Evolutionary conservation across 192 early-diverging fungal genomes (phyloP), one percentile per base, ranked within the genome.

Genomic region (Physocladia obscura): DNA sequence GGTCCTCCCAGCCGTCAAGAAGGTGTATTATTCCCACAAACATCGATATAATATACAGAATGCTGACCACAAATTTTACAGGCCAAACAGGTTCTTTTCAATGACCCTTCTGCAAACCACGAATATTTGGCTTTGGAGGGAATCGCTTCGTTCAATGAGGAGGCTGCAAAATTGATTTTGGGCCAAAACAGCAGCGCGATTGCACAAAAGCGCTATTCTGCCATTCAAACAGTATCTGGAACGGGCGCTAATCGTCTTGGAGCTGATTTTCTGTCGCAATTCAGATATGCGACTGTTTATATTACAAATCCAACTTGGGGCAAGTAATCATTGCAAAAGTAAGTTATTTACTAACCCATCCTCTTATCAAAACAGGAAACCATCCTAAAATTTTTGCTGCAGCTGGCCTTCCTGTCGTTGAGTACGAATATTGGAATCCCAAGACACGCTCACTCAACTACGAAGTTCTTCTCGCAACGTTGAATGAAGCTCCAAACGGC

Each of bases 281-380:
- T 90, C 76, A 39, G 13, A 30, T 90, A 88, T 67, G 86, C 85
- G 27, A 82, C 84, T 8, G 84, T 92, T 48, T 93, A 92, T 59
- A 88, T 98, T 56, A 94, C 95, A 62, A 91, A 96, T 52, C 97
- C 97, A 8, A 98, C 94, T 13, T 98, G 95, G 97, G 90, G 91
- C 90, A 75, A 72, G 78, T 74, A 15, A 2, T 51, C 32, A 6
- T 49, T 48, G 1, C 11, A 54, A 8, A 54, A 22, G 36, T 27
- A 29, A n/a, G n/a, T n/a, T n/a, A n/a, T n/a, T 54, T 22, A 27
- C 26, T 29, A 54, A 22, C 6, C 52, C 8, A 54, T 27, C 15
- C 8, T 22, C 11, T 54, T 22, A 8, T 54, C 24, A 15, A 6
- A 8, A 17, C 35, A 80, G 89, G 81, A 32, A 97, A 97, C 77